Conservation (phyloP, 2,329 filamentous ascomycete species). For the Huntiella abstrusa region DNA sequence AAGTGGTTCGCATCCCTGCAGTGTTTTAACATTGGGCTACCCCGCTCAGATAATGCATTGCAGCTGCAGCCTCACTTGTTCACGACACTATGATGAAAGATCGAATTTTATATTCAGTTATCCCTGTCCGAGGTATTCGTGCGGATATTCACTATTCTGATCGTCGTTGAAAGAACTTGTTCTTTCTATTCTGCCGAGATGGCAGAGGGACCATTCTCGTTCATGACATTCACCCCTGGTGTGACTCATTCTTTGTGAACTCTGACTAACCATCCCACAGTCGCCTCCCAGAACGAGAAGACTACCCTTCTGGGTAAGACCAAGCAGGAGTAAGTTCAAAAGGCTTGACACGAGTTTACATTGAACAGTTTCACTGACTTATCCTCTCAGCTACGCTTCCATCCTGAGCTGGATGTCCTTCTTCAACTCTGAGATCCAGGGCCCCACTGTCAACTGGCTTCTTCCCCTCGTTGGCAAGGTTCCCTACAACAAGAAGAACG, state of each 20-base stretch:
- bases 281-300: conserved; percentile 99
- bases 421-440: conserved; percentile 74
- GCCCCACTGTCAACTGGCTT: conserved; percentile 61
- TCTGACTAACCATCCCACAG: conserved; percentile 27
- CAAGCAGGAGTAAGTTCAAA: conserved; percentile 79
- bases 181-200: conserved; percentile 1
- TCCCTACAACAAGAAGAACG: conserved; percentile 94
- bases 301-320: conserved; percentile 98
- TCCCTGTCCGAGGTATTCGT: conserved; percentile 13
- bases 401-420: conserved; percentile 98
- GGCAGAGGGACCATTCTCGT: not conserved
- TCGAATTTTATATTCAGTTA: conserved; percentile 12
- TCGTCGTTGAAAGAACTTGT: conserved; percentile 2
- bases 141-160: conserved; percentile 12
- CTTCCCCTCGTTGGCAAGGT: conserved; percentile 63
- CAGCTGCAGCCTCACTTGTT: too few relatives aligned
- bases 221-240: not conserved
- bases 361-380: not conserved
- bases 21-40: too few relatives aligned
- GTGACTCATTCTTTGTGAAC: not conserved
- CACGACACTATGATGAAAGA: conserved; percentile 9
- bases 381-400: conserved; percentile 51
- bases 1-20: not conserved
- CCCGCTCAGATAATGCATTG: too few relatives aligned
- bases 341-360: not conserved